Base-by-base conservation (phyloP, 768 basidiomycete species). In the Sarcodon sp. region DNA sequence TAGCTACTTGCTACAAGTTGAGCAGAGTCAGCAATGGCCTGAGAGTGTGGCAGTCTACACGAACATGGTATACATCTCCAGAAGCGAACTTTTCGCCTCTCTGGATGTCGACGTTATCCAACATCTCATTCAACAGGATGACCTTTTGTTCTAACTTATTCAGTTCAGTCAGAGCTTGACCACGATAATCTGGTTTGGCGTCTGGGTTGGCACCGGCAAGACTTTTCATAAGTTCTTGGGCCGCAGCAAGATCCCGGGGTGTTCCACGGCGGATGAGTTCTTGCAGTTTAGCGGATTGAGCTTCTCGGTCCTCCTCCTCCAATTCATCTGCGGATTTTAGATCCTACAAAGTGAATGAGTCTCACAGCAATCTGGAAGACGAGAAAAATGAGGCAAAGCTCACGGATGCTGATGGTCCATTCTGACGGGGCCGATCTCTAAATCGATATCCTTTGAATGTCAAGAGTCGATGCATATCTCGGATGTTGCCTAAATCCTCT, bases 271-370 rank as follows among this genome's bases (percentile, higher is more conserved):
- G 79, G 50, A 99, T 97, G 35, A 98, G 78, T 62, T 99, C 96
- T 65, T 99, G 96, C n/a, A 99, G 73, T 69, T 99, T 98, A 0
- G 96, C 96, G 0, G 84, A 83, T 61, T 99, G 94, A 0, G 94
- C 96, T 51, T 81, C 83, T 10, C 96, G 76, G 61, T 99, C 96
- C 61, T 98, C 96, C 50, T 80, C 83, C 60, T 99, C 96, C 2
- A 99, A 77, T 63, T 99, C 94, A 48, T 93, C 90, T 0, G 96
- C 93, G 0, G 88, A 83, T 69, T 97, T 98, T 31, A 99, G 70
- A 54, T 83, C 88, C 87, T 92, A 56, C 11, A 32, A 13, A 4
- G 47, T 18, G 35, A 11, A 16, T 37, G 12, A 45, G 31, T 3
- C 7, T 33, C 12, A 34, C 31, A 35, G n/a, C 44, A 15, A 50